Percentiles rank a stretch among this genome's conserved stretches.
Conservation (phyloP, 768 basidiomycete genomes). For the Dacryopinax spathularia region DNA sequence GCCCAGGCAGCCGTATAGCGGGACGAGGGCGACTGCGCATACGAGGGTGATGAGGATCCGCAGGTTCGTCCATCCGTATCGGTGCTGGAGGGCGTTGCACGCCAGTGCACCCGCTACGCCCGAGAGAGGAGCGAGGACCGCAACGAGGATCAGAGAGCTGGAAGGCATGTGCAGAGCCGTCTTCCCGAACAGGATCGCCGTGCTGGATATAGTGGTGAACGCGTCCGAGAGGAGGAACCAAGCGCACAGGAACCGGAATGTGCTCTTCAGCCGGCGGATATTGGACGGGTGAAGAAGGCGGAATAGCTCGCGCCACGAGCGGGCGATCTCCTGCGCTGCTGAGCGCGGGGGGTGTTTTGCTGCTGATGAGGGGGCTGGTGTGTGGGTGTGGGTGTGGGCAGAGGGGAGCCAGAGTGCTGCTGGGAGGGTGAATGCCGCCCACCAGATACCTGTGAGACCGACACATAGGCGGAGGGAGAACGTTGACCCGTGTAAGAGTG, state of each 20-base stretch:
- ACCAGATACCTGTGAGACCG: constrained; percentile 74
- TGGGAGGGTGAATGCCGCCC: constrained; percentile 70
- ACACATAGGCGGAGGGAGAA: constrained; percentile 70
- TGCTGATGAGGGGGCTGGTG: background rate
- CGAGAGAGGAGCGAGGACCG: constrained; percentile 56
- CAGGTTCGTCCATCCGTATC: constrained; percentile 50
- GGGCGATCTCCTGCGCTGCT: constrained; percentile 34
- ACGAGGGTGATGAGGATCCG: constrained; percentile 54
- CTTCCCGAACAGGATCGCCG: constrained; percentile 84
- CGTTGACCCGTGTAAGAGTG: constrained; percentile 55
- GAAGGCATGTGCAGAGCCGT: constrained; percentile 71
- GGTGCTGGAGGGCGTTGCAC: constrained; percentile 61
- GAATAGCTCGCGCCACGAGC: constrained; percentile 64
- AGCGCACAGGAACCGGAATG: constrained; percentile 78
- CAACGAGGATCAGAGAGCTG: constrained; percentile 63
- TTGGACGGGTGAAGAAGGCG: constrained; percentile 61
- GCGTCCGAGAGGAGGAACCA: constrained; percentile 93
- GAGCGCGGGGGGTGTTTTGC: constrained; percentile 7
- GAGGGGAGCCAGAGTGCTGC: constrained; percentile 58
- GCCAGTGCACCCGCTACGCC: constrained; percentile 77
- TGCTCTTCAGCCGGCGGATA: constrained; percentile 59
- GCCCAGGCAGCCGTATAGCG: constrained; percentile 70
- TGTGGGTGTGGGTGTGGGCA: constrained; percentile 3
- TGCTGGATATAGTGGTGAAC: constrained; percentile 84
- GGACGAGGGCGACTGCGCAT: constrained; percentile 48